Percentiles rank a stretch among this genome's conserved stretches.
These are phyloP conservation scores for Picea glauca DNA, from an alignment of 75 land plant species.

Conservation along the genomic window DNA sequence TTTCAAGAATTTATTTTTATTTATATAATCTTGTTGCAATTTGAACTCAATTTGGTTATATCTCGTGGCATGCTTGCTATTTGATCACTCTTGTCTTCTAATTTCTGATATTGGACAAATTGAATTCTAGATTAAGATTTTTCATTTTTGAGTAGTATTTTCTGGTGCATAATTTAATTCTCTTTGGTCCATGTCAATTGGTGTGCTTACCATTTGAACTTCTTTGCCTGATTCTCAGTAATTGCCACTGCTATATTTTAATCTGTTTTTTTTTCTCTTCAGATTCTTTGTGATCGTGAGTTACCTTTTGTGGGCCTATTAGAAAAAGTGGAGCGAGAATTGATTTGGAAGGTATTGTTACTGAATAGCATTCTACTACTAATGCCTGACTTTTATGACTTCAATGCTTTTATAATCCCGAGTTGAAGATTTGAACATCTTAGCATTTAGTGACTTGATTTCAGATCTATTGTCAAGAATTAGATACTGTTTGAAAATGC, in stretches of 20 bases:
- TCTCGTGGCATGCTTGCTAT: neutral
- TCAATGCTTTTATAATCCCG: neutral
- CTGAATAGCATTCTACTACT: neutral
- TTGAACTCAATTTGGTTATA: neutral
- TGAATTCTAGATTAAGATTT: neutral
- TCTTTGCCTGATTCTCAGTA: neutral
- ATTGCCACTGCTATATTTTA: neutral
- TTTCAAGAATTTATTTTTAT: too few species aligned
- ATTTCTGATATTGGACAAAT: too few species aligned
- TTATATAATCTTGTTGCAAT: neutral
- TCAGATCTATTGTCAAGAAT: neutral
- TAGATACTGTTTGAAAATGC: neutral
- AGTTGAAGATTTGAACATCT: neutral
- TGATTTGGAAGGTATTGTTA: conserved; percentile 77
- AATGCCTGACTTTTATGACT: neutral
- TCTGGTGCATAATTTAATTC: neutral
- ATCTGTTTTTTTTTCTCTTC: conserved; percentile 5
- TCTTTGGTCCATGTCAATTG: neutral
- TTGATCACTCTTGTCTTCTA: too few species aligned
- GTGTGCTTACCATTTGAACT: neutral
- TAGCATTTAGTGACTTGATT: neutral
- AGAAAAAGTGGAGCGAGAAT: conserved; percentile 85
- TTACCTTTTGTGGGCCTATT: conserved; percentile 84
- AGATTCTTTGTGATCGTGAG: conserved; percentile 84
- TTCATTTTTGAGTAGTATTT: neutral